These are phyloP conservation scores for Staphylotrichum longicolle DNA, from an alignment of 495 filamentous ascomycete species.

Conservation along the genomic window DNA sequence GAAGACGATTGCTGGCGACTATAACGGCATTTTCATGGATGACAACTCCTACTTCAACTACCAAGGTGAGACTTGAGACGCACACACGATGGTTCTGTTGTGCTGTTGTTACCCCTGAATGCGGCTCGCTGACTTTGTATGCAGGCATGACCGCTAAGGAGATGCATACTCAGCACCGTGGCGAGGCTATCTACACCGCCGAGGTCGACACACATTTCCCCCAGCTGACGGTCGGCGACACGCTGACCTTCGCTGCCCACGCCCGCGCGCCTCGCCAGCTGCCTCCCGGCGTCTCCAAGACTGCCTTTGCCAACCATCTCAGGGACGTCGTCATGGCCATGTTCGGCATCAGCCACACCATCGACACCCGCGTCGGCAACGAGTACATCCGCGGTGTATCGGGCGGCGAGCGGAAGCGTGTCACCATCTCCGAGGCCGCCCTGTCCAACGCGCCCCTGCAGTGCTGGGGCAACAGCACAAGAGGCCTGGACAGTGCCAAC, in stretches of 20 bases:
- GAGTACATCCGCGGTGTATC: conserved; percentile 76
- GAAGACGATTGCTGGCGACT: conserved; percentile 76
- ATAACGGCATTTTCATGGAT: conserved; percentile 67
- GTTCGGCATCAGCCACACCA: conserved; percentile 72
- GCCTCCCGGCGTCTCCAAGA: conserved; percentile 56
- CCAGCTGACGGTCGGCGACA: conserved; percentile 76
- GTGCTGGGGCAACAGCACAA: conserved; percentile 84
- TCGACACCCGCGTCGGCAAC: conserved; percentile 76
- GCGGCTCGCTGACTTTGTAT: conserved; percentile 20
- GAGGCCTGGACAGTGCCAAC: conserved; percentile 76
- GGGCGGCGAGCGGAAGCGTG: conserved; percentile 80
- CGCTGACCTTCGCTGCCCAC: conserved; percentile 71
- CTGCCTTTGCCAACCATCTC: conserved; percentile 61
- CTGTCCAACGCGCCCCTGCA: conserved; percentile 66
- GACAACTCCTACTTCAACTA: conserved; percentile 69
- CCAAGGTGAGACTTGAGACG: conserved; percentile 50
- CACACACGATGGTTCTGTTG: too few relatives aligned
- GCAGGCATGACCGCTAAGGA: conserved; percentile 53
- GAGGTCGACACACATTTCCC: conserved; percentile 83
- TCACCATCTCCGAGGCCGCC: conserved; percentile 73
- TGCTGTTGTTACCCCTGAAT: too few relatives aligned
- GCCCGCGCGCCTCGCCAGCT: conserved; percentile 64
- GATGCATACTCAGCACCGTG: conserved; percentile 68
- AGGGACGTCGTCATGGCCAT: conserved; percentile 77
- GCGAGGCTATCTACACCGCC: conserved; percentile 78